Percentiles rank a stretch among this genome's conserved stretches.
phyloP scores from a whole-genome alignment of 2,329 filamentous ascomycete genomes.

The Colletotrichum viniferum region DNA sequence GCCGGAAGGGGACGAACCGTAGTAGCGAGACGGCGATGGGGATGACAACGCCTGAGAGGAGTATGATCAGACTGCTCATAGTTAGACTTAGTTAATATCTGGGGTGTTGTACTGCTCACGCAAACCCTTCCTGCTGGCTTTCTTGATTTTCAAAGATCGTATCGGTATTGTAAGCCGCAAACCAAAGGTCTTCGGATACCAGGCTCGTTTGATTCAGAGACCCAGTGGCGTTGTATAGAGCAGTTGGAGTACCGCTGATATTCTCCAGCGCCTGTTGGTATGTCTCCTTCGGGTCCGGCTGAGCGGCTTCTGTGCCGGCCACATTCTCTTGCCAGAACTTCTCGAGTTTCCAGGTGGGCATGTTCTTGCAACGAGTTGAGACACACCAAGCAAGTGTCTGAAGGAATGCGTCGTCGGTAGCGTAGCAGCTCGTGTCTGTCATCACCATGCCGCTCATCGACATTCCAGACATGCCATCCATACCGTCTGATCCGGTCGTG shows the following conservation, averaged over 20 bases:
- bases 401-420: constrained; percentile 26
- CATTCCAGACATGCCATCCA: neutral
- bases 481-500: neutral
- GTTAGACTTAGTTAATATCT: neutral
- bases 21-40: constrained; percentile 33
- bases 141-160: neutral
- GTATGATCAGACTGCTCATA: constrained; percentile 25
- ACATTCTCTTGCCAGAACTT: constrained; percentile 23
- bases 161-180: constrained; percentile 13
- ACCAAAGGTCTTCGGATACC: constrained; percentile 30
- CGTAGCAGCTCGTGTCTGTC: constrained; percentile 23
- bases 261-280: constrained; percentile 18
- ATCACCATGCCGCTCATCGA: constrained; percentile 13
- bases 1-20: constrained; percentile 29
- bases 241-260: neutral
- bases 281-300: constrained; percentile 15
- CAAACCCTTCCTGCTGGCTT: neutral
- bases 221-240: neutral
- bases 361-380: constrained; percentile 24
- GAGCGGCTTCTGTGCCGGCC: constrained; percentile 8
- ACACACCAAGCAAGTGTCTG: constrained; percentile 29
- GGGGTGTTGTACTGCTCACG: constrained; percentile 46
- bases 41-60: constrained; percentile 26
- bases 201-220: constrained; percentile 37
- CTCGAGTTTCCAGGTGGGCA: constrained; percentile 19